These are phyloP conservation scores for Moesziomyces parantarcticus DNA, from an alignment of 1,284 basidiomycete genomes.

Conservation along the genomic window DNA sequence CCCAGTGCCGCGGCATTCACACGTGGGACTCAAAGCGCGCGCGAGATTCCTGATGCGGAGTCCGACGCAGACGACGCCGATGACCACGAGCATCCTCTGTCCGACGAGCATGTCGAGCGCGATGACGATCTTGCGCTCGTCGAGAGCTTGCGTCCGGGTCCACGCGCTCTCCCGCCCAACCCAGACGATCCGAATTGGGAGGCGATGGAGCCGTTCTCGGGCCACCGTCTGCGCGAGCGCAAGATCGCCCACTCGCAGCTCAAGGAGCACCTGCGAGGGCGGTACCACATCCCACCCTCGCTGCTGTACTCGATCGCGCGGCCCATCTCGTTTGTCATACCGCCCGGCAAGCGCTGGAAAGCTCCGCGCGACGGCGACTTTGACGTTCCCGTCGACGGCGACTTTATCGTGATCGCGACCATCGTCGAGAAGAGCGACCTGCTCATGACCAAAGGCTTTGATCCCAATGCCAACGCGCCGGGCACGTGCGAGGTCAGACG, in stretches of 20 bases:
- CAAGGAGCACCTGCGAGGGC: constrained; percentile 82
- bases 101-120: neutral
- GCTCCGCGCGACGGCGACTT: constrained; percentile 72
- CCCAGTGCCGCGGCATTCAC: constrained; percentile 7
- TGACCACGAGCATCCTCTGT: neutral
- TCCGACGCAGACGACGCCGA: constrained; percentile 6
- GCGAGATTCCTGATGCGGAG: neutral
- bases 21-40: constrained; percentile 11
- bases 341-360: constrained; percentile 1
- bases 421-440: constrained; percentile 84
- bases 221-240: constrained; percentile 78
- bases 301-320: constrained; percentile 77
- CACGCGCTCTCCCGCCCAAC: constrained; percentile 23
- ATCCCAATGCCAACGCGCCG: constrained; percentile 1
- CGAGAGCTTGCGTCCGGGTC: constrained; percentile 25
- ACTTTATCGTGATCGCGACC: constrained; percentile 90
- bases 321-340: constrained; percentile 4
- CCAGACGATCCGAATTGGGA: constrained; percentile 45
- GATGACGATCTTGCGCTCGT: constrained; percentile 33
- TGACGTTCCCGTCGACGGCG: constrained; percentile 88
- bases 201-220: constrained; percentile 42
- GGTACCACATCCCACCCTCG: constrained; percentile 88
- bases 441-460: constrained; percentile 71
- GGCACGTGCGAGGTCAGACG: neutral
- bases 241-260: constrained; percentile 79